Evolutionary conservation across 257 asterid species (phyloP).

Genomic region (Salvia miltiorrhiza): DNA sequence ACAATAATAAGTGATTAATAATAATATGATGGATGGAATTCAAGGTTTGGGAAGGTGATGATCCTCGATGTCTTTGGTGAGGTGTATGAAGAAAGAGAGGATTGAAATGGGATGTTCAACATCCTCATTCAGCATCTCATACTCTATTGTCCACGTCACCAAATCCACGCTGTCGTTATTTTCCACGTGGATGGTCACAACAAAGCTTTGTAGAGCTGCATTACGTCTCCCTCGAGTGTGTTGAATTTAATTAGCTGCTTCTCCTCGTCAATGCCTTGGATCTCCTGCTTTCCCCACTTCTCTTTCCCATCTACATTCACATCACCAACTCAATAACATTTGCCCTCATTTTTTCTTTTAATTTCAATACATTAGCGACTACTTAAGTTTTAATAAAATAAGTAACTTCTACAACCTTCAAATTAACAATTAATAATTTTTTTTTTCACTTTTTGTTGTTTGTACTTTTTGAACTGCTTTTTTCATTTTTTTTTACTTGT

Average conservation of each 20-base stretch:
- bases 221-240: background rate
- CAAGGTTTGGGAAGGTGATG: background rate
- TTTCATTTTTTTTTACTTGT: too few species aligned
- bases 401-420: too few species aligned
- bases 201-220: too few species aligned
- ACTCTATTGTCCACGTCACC: background rate
- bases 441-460: too few species aligned
- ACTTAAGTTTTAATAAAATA: too few species aligned
- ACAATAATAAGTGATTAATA: too few species aligned
- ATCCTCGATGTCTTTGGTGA: background rate
- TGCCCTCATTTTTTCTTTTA: too few species aligned
- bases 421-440: too few species aligned
- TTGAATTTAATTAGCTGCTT: background rate
- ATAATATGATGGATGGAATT: background rate
- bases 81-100: background rate
- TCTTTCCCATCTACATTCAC: background rate
- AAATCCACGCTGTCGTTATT: background rate
- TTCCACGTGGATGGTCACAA: background rate
- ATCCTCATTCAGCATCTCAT: background rate
- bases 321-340: background rate
- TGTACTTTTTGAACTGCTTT: too few species aligned
- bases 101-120: background rate
- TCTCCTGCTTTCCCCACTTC: background rate
- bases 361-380: too few species aligned
- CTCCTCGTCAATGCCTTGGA: background rate